A percentile compares a stretch with the other conserved stretches of the same genome.
phyloP scores from a whole-genome alignment of 2,329 filamentous ascomycete genomes.

The Dactylellina sp. region DNA sequence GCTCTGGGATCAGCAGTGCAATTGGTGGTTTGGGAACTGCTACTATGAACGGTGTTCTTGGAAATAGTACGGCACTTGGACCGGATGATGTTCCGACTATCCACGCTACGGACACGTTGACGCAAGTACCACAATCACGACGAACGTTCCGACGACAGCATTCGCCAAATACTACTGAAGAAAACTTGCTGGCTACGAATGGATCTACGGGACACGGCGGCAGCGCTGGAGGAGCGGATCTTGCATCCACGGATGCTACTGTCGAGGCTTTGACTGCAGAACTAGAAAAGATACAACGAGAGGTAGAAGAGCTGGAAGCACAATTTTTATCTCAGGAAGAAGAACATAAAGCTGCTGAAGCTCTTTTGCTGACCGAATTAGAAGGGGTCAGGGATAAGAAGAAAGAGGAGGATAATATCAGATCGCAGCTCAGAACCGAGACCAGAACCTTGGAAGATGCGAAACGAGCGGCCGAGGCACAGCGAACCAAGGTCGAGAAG shows the following conservation, averaged over 20 bases:
- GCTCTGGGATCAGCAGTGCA: conserved; percentile 59
- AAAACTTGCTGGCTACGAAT: conserved; percentile 49
- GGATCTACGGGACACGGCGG: conserved; percentile 20
- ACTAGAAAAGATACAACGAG: conserved; percentile 81
- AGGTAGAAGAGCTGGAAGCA: conserved; percentile 81
- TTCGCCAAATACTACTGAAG: conserved; percentile 49
- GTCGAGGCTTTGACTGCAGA: conserved; percentile 74
- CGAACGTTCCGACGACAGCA: conserved; percentile 52
- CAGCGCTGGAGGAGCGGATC: neutral
- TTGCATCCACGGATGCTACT: conserved; percentile 58
- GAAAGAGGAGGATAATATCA: conserved; percentile 69
- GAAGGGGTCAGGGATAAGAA: conserved; percentile 60
- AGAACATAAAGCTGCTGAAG: conserved; percentile 66
- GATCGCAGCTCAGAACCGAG: conserved; percentile 60
- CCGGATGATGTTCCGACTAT: conserved; percentile 59
- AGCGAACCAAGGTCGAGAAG: conserved; percentile 82
- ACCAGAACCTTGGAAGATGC: conserved; percentile 69
- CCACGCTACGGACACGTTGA: conserved; percentile 54
- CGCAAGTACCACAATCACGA: conserved; percentile 43
- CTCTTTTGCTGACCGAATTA: conserved; percentile 61
- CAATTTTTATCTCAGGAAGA: conserved; percentile 74
- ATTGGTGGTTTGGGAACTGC: conserved; percentile 15
- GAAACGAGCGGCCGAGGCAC: conserved; percentile 73
- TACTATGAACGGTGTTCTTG: conserved; percentile 36
- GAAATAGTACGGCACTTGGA: conserved; percentile 44